phyloP scores from a whole-genome alignment of 2,329 filamentous ascomycete species.

The Cladophialophora carrionii region DNA sequence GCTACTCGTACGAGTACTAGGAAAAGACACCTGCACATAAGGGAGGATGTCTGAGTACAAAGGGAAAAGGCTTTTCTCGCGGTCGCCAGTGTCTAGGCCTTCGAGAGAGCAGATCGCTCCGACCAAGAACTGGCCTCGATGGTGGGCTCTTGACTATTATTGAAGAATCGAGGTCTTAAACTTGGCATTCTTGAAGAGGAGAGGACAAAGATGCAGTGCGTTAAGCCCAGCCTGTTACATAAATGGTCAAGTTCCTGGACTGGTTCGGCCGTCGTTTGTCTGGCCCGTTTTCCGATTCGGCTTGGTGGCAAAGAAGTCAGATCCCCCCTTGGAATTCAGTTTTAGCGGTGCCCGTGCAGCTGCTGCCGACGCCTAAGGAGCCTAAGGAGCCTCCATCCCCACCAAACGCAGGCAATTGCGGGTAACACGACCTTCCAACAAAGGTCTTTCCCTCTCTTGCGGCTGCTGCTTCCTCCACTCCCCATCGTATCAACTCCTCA shows the following conservation, averaged over 20 bases:
- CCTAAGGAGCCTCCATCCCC: not conserved
- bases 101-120: no score
- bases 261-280: not conserved
- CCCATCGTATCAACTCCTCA: slow-evolving; percentile 1
- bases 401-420: slow-evolving; percentile 7
- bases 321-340: not conserved
- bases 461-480: slow-evolving; percentile 4
- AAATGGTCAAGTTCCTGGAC: slow-evolving; percentile 4
- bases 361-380: not conserved
- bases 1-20: not conserved
- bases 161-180: not conserved
- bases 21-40: not conserved
- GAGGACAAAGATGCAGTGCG: not conserved
- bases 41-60: not conserved
- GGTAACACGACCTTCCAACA: slow-evolving; percentile 1
- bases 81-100: not conserved
- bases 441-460: slow-evolving; percentile 13
- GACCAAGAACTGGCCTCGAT: not conserved
- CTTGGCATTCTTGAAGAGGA: not conserved
- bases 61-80: not conserved
- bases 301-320: not conserved
- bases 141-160: not conserved
- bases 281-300: not conserved
- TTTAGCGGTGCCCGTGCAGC: not conserved
- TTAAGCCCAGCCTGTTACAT: not conserved